Base-by-base conservation (phyloP, 1,284 basidiomycete genomes). In the Somion occarium region DNA sequence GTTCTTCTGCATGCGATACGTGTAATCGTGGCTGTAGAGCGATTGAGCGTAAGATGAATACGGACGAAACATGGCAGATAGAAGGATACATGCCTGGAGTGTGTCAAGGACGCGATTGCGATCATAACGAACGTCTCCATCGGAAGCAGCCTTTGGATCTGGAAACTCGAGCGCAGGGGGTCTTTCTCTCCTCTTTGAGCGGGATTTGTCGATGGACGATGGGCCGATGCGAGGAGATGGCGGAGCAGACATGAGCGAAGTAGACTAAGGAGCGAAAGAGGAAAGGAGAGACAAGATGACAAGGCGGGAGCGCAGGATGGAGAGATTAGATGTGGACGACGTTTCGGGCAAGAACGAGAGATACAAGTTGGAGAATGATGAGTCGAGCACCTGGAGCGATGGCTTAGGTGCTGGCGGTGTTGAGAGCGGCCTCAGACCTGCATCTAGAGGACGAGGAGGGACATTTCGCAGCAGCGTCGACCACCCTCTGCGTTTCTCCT, bases 21-120 rank as follows among this genome's bases (percentile, higher is more conserved):
- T 73, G 68, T 52, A 73, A 59, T 52, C 59, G 71, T 44, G 71
- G 72, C 72, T 76, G 62, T 12, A 23, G 26, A 3, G 44, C 39
- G 24, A 39, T 23, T 38, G 27, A 42, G 46, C 22, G 37, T 46
- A 25, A 26, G 44, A 18, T 41, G 26, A 26, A 30, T 20, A n/a
- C n/a, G n/a, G n/a, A n/a, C n/a, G n/a, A n/a, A n/a, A n/a, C n/a
- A 34, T 22, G 24, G 44, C 22, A 18, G 27, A 26, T 5, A 12
- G 49, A 24, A 53, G 27, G 45, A 46, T 20, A 26, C 43, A 49
- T 54, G 64, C 62, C 62, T 60, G 61, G 48, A 59, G 58, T 49
- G 63, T 37, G 45, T 62, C 59, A 50, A 57, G 53, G 26, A 50
- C 59, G 52, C 50, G 56, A 56, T 60, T 56, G 54, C 60, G 64